Percentiles rank a stretch among this genome's conserved stretches.
Evolutionary conservation across 2,329 filamentous ascomycete genomes (phyloP).

Genomic region (Talaromyces sp.): DNA sequence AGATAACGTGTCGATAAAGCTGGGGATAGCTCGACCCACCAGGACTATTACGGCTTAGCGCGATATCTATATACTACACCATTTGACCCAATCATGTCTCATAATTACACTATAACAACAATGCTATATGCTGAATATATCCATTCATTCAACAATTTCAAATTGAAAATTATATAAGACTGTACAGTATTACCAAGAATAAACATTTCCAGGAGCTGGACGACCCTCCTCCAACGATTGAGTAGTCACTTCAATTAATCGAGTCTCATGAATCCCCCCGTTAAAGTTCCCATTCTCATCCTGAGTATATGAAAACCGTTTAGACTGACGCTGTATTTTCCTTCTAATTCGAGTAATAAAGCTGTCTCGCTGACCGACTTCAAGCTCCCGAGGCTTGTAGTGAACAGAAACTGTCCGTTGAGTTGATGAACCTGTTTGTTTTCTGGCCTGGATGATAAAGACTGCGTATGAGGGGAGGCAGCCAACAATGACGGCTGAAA

Average conservation of each 20-base stretch:
- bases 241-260: not conserved
- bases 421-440: not conserved
- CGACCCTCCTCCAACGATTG: not conserved
- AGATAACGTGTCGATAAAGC: conserved; percentile 3
- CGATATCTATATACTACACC: not conserved
- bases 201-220: not conserved
- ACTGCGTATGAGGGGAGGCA: conserved; percentile 22
- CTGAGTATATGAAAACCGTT: not conserved
- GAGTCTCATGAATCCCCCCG: not conserved
- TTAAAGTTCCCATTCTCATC: not conserved
- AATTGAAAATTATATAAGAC: too few species aligned
- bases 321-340: not conserved
- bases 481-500: conserved; percentile 24
- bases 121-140: not conserved
- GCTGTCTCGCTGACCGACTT: not conserved
- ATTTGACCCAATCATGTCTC: conserved; percentile 3
- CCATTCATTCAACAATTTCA: not conserved
- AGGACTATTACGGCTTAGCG: not conserved
- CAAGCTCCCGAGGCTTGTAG: not conserved
- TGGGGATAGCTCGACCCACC: conserved; percentile 13
- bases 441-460: conserved; percentile 6
- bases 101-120: not conserved
- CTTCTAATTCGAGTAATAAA: not conserved
- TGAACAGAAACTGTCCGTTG: not conserved
- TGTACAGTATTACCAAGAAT: not conserved